Conservation (phyloP, 2,329 filamentous ascomycete species). For the Colletotrichum incanum region DNA sequence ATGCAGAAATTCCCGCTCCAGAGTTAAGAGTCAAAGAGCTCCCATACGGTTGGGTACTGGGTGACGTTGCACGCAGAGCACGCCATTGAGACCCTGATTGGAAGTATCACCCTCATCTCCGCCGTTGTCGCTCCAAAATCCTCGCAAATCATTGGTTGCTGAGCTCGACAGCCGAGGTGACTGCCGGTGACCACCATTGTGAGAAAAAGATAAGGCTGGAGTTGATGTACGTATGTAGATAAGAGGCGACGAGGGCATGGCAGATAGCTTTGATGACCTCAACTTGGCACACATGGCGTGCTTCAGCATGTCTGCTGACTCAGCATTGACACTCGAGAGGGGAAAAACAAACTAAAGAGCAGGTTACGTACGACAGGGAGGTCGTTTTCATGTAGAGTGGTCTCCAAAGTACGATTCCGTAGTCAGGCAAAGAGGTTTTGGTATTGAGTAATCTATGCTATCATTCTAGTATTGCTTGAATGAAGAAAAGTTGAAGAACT, state of each 20-base stretch:
- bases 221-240: conserved; percentile 6
- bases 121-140: conserved; percentile 3
- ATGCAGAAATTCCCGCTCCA: not conserved
- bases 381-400: too few species aligned
- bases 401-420: too few species aligned
- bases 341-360: not conserved
- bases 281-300: conserved; percentile 36
- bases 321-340: not conserved
- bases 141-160: not conserved
- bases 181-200: not conserved
- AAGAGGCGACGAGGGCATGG: conserved; percentile 18
- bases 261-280: conserved; percentile 16
- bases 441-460: too few species aligned
- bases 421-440: too few species aligned
- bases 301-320: not conserved
- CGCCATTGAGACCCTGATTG: conserved; percentile 28
- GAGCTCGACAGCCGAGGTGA: not conserved
- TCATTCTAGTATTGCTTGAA: too few species aligned
- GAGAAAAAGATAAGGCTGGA: not conserved
- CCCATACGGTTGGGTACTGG: not conserved
- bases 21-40: conserved; percentile 15
- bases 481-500: too few species aligned
- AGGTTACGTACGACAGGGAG: too few species aligned
- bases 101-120: conserved; percentile 23
- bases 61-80: conserved; percentile 34